A percentile compares a stretch with the other conserved stretches of the same genome.
phyloP scores from a whole-genome alignment of 768 basidiomycete species.

The Daedaleopsis sinensis region DNA sequence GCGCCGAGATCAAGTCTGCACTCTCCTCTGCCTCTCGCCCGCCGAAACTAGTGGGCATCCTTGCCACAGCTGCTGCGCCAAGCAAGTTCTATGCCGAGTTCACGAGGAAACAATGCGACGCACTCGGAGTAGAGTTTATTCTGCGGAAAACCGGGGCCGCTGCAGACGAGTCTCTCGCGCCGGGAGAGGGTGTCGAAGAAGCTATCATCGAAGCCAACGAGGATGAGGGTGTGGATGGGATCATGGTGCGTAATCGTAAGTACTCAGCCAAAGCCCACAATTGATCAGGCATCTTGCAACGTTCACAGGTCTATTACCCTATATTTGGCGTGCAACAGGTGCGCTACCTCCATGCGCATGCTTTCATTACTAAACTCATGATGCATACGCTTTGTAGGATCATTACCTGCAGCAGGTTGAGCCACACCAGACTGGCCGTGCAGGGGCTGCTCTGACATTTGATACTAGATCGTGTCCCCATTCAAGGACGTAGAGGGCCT shows the following conservation, averaged over 20 bases:
- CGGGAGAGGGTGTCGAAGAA: conserved; percentile 93
- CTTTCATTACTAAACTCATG: not conserved
- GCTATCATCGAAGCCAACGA: conserved; percentile 96
- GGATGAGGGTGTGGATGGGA: conserved; percentile 82
- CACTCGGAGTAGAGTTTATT: conserved; percentile 85
- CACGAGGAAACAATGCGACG: conserved; percentile 88
- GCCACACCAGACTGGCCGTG: conserved; percentile 10
- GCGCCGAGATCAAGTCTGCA: conserved; percentile 62
- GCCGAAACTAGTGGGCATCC: conserved; percentile 88
- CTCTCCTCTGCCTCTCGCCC: conserved; percentile 40
- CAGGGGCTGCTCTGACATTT: conserved; percentile 4
- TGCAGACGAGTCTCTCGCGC: conserved; percentile 53
- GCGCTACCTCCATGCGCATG: conserved; percentile 30
- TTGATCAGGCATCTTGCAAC: not conserved
- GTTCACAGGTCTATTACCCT: conserved; percentile 86
- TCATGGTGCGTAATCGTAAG: conserved; percentile 70
- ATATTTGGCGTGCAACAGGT: conserved; percentile 92
- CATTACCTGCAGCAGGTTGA: conserved; percentile 93
- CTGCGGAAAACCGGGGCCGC: conserved; percentile 73
- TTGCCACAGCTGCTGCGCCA: conserved; percentile 81
- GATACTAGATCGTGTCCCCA: conserved; percentile 81
- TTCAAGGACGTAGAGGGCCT: conserved; percentile 98
- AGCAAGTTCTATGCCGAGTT: conserved; percentile 88
- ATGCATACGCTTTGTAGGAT: conserved; percentile 54
- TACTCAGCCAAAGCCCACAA: not conserved